phyloP scores from a whole-genome alignment of 139 green algal genomes.

The Asterochloris sp. region DNA sequence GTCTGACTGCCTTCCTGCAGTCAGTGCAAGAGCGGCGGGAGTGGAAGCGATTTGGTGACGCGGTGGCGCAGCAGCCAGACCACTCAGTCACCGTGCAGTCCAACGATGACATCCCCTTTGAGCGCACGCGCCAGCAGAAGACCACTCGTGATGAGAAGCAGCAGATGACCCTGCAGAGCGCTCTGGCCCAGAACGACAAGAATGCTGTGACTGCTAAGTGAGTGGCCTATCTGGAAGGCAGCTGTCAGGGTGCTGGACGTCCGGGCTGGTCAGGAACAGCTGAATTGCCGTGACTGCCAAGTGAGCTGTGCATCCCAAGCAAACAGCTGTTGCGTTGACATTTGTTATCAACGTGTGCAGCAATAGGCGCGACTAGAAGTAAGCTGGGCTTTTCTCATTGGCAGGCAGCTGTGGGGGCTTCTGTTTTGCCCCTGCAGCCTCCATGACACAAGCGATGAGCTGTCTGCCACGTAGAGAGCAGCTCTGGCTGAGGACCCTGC shows the following conservation, averaged over 20 bases:
- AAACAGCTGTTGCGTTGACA: too few species aligned
- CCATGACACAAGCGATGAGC: too few species aligned
- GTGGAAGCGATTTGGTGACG: constrained; percentile 87
- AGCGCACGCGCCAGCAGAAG: constrained; percentile 73
- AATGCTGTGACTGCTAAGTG: constrained; percentile 36
- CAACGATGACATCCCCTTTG: constrained; percentile 93
- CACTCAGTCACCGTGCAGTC: constrained; percentile 67
- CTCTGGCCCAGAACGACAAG: constrained; percentile 63
- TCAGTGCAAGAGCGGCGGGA: constrained; percentile 61
- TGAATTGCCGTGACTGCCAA: background rate
- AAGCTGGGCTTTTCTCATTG: too few species aligned
- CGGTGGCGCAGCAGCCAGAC: constrained; percentile 43
- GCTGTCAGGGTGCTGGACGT: background rate
- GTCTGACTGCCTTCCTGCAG: constrained; percentile 29
- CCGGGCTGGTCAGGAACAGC: background rate
- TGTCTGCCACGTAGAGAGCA: too few species aligned
- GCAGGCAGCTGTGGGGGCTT: too few species aligned
- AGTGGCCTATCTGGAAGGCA: constrained; percentile 2
- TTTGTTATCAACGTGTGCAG: too few species aligned
- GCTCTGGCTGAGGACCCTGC: too few species aligned
- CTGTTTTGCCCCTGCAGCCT: too few species aligned
- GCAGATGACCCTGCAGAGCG: constrained; percentile 51
- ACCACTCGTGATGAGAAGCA: constrained; percentile 88
- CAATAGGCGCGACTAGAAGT: too few species aligned
- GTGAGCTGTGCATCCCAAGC: too few species aligned